Conservation (phyloP, 371 early-diverging fungal species). For the Gilbertella persicaria region DNA sequence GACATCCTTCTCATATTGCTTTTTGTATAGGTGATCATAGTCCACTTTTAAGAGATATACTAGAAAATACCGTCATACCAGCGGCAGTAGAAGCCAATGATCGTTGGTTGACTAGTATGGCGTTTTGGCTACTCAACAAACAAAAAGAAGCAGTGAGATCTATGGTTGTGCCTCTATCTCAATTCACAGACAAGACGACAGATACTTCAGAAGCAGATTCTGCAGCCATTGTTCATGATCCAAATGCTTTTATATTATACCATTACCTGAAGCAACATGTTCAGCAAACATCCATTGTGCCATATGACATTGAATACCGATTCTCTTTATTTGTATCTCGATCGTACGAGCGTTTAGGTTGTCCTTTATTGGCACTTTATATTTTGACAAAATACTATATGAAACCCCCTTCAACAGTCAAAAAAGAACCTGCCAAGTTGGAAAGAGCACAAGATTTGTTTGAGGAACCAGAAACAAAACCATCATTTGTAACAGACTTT, state of each 20-base stretch:
- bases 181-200: conserved; percentile 7
- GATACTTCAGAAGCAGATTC: conserved; percentile 14
- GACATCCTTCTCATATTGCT: background rate
- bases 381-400: conserved; percentile 46
- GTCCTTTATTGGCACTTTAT: conserved; percentile 71
- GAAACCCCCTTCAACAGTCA: conserved; percentile 19
- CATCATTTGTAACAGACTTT: conserved; percentile 26
- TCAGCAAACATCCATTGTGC: conserved; percentile 15
- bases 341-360: conserved; percentile 78
- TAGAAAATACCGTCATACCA: conserved; percentile 46
- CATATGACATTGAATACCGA: conserved; percentile 48
- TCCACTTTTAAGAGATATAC: conserved; percentile 58
- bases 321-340: conserved; percentile 62
- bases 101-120: conserved; percentile 76
- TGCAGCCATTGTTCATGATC: conserved; percentile 56
- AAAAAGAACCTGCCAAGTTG: background rate
- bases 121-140: conserved; percentile 65
- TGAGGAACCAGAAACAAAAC: background rate
- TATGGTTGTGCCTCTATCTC: conserved; percentile 50
- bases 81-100: conserved; percentile 53
- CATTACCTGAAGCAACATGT: conserved; percentile 59
- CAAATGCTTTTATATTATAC: conserved; percentile 78
- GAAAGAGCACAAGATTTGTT: conserved; percentile 13
- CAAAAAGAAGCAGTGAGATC: conserved; percentile 67
- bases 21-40: conserved; percentile 59